Conservation (phyloP, 148 eudicot genomes). For the Heliosperma pusillum region DNA sequence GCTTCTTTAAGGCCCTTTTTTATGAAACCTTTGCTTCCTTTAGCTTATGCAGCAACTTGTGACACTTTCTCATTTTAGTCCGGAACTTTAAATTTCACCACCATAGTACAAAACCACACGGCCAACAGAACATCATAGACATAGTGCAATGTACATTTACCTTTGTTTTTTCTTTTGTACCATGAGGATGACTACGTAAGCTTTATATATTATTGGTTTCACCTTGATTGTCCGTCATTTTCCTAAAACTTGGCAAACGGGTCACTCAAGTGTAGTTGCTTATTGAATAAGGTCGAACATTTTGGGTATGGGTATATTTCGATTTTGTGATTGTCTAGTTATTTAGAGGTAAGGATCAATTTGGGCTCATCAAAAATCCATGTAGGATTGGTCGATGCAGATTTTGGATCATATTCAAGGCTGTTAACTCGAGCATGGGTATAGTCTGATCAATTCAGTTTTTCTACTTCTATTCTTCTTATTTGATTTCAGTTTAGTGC, state of each 20-base stretch:
- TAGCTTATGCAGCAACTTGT: conserved; percentile 20
- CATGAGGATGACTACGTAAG: conserved; percentile 20
- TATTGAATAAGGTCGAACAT: neutral
- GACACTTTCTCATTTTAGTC: conserved; percentile 18
- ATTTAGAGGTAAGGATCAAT: no score
- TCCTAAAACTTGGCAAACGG: neutral
- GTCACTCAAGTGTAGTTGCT: neutral
- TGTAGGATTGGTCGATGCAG: no score
- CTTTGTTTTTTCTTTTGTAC: conserved; percentile 11
- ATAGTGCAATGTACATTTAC: conserved; percentile 22
- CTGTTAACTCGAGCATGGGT: no score
- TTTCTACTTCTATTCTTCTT: neutral
- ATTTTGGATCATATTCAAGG: no score
- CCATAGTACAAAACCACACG: conserved; percentile 20
- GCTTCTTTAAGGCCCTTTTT: conserved; percentile 24
- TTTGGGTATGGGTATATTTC: no score
- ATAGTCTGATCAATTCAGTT: no score
- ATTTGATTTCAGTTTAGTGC: conserved; percentile 2
- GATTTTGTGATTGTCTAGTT: no score
- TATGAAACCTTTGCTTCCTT: conserved; percentile 30
- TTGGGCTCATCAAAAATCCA: no score
- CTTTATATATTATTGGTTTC: conserved; percentile 18
- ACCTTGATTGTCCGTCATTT: neutral
- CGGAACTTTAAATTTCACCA: conserved; percentile 18
- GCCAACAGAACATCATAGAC: conserved; percentile 3